These are phyloP conservation scores for Amanita exitialis DNA, from an alignment of 768 basidiomycete species.

Conservation along the genomic window DNA sequence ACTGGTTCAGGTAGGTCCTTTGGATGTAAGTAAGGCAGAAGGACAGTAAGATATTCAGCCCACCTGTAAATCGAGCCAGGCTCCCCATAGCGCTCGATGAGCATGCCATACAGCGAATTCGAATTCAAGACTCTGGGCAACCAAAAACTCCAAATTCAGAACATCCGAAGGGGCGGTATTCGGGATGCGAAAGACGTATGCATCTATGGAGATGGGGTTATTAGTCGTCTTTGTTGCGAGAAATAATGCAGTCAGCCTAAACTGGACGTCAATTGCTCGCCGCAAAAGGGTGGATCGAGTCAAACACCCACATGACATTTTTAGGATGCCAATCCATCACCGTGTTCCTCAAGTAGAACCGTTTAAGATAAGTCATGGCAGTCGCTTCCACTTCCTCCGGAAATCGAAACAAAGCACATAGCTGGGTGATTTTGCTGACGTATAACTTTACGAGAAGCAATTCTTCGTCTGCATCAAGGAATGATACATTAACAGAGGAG, in stretches of 20 bases:
- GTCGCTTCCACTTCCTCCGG: slow-evolving; percentile 92
- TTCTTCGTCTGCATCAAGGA: slow-evolving; percentile 78
- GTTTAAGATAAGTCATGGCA: slow-evolving; percentile 84
- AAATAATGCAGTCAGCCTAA: slow-evolving; percentile 90
- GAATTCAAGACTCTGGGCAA: slow-evolving; percentile 89
- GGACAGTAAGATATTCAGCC: slow-evolving; percentile 7
- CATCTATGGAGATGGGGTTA: slow-evolving; percentile 78
- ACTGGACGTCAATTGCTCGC: neutral
- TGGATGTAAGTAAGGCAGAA: neutral
- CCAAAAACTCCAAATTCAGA: slow-evolving; percentile 89
- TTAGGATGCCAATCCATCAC: slow-evolving; percentile 99
- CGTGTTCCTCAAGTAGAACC: slow-evolving; percentile 96
- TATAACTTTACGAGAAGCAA: slow-evolving; percentile 84
- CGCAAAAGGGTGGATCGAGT: neutral
- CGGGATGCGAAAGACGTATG: slow-evolving; percentile 76
- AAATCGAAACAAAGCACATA: slow-evolving; percentile 80
- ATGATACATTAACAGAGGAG: slow-evolving; percentile 62
- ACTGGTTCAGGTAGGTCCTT: slow-evolving; percentile 1
- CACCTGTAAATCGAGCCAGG: slow-evolving; percentile 85
- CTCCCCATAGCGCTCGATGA: slow-evolving; percentile 80
- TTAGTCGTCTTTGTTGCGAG: slow-evolving; percentile 98
- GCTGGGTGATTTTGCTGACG: slow-evolving; percentile 71
- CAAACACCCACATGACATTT: slow-evolving; percentile 77
- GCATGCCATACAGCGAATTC: slow-evolving; percentile 94
- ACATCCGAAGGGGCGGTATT: slow-evolving; percentile 77